Percentiles rank a stretch among this genome's conserved stretches.
Conservation (phyloP, 2,329 filamentous ascomycete genomes). For the Sphaerulina populicola region DNA sequence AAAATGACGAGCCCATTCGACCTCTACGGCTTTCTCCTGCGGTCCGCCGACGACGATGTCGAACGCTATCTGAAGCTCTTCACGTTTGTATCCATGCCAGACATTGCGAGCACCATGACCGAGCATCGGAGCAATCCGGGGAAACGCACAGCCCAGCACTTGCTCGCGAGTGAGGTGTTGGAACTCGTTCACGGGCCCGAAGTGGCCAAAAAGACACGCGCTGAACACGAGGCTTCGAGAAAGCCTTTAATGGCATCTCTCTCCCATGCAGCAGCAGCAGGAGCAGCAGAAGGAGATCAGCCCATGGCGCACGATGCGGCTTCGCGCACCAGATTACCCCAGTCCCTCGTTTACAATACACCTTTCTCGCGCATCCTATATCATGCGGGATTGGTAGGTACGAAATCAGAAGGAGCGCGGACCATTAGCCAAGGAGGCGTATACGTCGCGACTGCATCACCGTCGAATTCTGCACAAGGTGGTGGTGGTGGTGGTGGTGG, state of each 20-base stretch:
- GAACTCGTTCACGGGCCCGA: constrained; percentile 65
- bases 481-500: constrained; percentile 28
- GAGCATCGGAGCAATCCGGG: constrained; percentile 60
- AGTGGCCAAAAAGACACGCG: constrained; percentile 55
- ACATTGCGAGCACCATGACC: constrained; percentile 61
- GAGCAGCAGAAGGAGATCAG: not conserved
- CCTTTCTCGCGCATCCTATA: constrained; percentile 29
- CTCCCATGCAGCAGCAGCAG: not conserved
- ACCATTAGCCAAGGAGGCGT: constrained; percentile 29
- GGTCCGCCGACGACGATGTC: constrained; percentile 71
- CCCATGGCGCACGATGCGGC: constrained; percentile 8
- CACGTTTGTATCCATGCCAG: constrained; percentile 68
- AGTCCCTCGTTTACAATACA: constrained; percentile 23
- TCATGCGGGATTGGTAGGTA: constrained; percentile 28
- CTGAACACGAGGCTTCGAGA: constrained; percentile 45
- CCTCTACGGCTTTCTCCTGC: constrained; percentile 81
- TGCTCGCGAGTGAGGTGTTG: constrained; percentile 72
- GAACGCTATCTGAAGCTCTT: constrained; percentile 78
- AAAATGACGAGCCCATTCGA: constrained; percentile 76
- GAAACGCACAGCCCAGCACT: constrained; percentile 71
- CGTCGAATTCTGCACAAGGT: constrained; percentile 29
- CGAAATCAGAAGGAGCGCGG: constrained; percentile 28
- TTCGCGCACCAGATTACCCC: constrained; percentile 27
- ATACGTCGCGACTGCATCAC: constrained; percentile 25
- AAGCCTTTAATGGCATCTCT: constrained; percentile 22